Conservation (phyloP, 441 rosid species). For the Dalechampia spathulata region DNA sequence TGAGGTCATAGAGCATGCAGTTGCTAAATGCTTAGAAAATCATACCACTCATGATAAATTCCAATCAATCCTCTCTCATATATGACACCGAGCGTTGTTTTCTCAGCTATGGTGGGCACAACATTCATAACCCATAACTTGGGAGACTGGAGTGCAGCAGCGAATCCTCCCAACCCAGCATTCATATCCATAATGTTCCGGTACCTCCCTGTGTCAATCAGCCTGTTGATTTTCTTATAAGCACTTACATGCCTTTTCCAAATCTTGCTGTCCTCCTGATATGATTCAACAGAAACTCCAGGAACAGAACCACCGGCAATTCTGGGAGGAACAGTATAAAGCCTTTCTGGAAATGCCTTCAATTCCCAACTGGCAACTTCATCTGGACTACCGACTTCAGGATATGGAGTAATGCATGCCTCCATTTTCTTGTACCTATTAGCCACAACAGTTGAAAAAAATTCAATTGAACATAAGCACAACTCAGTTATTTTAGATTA, state of each 20-base stretch:
- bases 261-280: conserved; percentile 55
- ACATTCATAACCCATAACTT: conserved; percentile 98
- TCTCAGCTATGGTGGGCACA: conserved; percentile 62
- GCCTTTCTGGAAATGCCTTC: conserved; percentile 77
- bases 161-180: conserved; percentile 91
- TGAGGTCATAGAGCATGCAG: not conserved
- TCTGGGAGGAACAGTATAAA: conserved; percentile 68
- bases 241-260: conserved; percentile 78
- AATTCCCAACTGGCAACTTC: conserved; percentile 63
- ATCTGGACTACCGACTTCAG: conserved; percentile 43
- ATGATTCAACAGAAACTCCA: conserved; percentile 57
- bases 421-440: conserved; percentile 77
- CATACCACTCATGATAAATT: conserved; percentile 92
- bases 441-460: conserved; percentile 8
- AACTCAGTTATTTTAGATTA: not conserved
- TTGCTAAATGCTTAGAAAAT: not conserved
- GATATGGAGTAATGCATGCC: conserved; percentile 67
- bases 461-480: not conserved
- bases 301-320: conserved; percentile 57
- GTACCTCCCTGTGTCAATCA: conserved; percentile 71
- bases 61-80: conserved; percentile 92
- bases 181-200: conserved; percentile 94
- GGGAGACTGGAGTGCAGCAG: conserved; percentile 80
- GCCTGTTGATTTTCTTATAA: conserved; percentile 62
- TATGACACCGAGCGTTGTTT: conserved; percentile 68